A percentile compares a stretch with the other conserved stretches of the same genome.
phyloP scores from a whole-genome alignment of 2,329 filamentous ascomycete species.

The Aspergillus terreus region DNA sequence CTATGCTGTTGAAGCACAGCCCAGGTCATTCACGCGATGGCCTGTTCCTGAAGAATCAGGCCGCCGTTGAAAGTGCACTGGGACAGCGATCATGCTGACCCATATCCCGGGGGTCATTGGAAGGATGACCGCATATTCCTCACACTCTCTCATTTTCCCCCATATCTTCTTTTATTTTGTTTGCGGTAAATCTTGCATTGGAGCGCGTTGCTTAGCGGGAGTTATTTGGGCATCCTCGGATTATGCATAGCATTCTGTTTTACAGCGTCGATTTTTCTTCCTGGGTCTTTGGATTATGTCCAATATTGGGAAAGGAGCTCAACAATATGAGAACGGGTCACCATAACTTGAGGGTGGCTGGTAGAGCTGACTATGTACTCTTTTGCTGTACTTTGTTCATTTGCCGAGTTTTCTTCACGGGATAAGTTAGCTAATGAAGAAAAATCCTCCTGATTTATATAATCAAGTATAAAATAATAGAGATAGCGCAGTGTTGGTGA shows the following conservation, averaged over 20 bases:
- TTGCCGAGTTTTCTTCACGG: no score
- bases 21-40: constrained; percentile 52
- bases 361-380: no score
- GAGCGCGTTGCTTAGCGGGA: not conserved
- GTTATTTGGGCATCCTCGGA: not conserved
- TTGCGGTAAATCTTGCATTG: not conserved
- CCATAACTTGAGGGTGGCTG: no score
- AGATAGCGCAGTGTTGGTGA: no score
- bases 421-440: no score
- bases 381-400: no score
- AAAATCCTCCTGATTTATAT: no score
- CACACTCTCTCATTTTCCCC: not conserved
- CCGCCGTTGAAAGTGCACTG: not conserved
- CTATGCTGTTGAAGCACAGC: constrained; percentile 66
- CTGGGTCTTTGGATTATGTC: not conserved
- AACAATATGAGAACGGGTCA: not conserved
- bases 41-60: constrained; percentile 3
- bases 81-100: not conserved
- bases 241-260: not conserved
- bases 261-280: not conserved
- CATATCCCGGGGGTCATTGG: not conserved
- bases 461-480: no score
- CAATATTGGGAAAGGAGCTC: not conserved
- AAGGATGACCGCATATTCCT: no score
- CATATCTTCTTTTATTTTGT: not conserved